Conservation (phyloP, 2,329 filamentous ascomycete species). For the Talaromyces islandicus region DNA sequence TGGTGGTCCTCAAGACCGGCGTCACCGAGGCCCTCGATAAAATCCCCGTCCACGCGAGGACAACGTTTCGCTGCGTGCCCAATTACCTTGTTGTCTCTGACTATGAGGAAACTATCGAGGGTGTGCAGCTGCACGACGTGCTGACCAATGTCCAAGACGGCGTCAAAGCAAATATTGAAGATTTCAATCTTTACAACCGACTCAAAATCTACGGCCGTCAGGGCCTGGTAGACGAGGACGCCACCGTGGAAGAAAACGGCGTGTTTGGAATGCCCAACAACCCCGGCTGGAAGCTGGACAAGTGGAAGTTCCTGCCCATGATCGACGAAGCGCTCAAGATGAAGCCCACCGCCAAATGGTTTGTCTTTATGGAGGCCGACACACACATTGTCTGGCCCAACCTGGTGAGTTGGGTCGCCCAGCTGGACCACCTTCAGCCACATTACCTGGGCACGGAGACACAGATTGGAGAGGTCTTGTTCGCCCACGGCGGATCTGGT, state of each 20-base stretch:
- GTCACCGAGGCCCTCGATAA: slow-evolving; percentile 52
- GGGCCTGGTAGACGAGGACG: slow-evolving; percentile 34
- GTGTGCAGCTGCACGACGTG: slow-evolving; percentile 46
- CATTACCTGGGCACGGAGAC: slow-evolving; percentile 52
- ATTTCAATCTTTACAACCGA: slow-evolving; percentile 49
- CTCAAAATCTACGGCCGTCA: slow-evolving; percentile 39
- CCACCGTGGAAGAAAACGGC: slow-evolving; percentile 33
- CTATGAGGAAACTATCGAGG: slow-evolving; percentile 47
- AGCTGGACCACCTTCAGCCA: slow-evolving; percentile 43
- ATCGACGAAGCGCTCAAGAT: slow-evolving; percentile 43
- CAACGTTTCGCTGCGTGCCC: slow-evolving; percentile 51
- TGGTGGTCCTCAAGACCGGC: slow-evolving; percentile 54
- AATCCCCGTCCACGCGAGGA: slow-evolving; percentile 49
- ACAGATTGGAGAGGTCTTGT: slow-evolving; percentile 45
- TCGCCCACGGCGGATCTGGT: slow-evolving; percentile 50
- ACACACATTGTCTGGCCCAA: slow-evolving; percentile 52
- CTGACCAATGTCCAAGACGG: slow-evolving; percentile 39
- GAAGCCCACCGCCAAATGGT: slow-evolving; percentile 50
- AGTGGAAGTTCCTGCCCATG: slow-evolving; percentile 55
- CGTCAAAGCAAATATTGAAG: slow-evolving; percentile 35
- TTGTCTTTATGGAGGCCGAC: slow-evolving; percentile 54
- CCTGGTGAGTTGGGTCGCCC: slow-evolving; percentile 47
- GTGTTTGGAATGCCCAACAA: slow-evolving; percentile 40
- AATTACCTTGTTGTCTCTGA: slow-evolving; percentile 56
- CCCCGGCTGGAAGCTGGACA: slow-evolving; percentile 48